Evolutionary conservation across 495 filamentous ascomycete genomes (phyloP), one percentile per base, ranked within the genome.

Genomic region (Neurospora terricola): DNA sequence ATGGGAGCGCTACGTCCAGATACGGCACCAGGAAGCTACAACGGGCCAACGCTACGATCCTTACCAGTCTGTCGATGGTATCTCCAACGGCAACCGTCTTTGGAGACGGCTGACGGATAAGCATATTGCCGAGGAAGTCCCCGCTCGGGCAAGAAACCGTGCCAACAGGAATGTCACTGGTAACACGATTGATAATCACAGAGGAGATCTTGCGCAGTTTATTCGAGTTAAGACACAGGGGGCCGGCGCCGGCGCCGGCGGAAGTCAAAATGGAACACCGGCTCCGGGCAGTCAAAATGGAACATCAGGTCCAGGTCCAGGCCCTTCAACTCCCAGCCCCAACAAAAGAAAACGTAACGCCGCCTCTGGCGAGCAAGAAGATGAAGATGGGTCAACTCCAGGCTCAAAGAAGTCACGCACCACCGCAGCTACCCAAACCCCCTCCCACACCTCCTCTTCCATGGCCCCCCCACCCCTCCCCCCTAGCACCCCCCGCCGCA

Each of bases 111-210:
- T 86, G 34, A 77, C 80, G 8, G 14, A 69, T 0, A 73, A 70
- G 21, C 77, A 82, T 23, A 43, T 84, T 3, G 37, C 38, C 2
- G n/a, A 73, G 2, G 78, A 82, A 68, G 70, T 73, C 9, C 71
- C 71, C 0, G 71, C 72, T 8, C 78, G 80, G 10, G n/a, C 12
- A 71, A 72, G 83, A 3, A 72, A 76, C 14, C 77, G 82, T 37
- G 27, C 27, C 2, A 16, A 18, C 5, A 36, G 54, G 3, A 36
- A 27, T 1, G 23, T 14, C 11, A 78, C 71, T 0, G 81, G 82
- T 3, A 76, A 73, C 37, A 76, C 84, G 38, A 80, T 86, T 48
- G 77, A 77, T 7, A 73, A 80, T 34, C 84, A 86, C 72, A 73
- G 62, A 68, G 84, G 84, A 2, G 74, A 86, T 45, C 75, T 85